phyloP scores from a whole-genome alignment of 371 early-diverging fungal species.

The Capillidium heterosporum region DNA sequence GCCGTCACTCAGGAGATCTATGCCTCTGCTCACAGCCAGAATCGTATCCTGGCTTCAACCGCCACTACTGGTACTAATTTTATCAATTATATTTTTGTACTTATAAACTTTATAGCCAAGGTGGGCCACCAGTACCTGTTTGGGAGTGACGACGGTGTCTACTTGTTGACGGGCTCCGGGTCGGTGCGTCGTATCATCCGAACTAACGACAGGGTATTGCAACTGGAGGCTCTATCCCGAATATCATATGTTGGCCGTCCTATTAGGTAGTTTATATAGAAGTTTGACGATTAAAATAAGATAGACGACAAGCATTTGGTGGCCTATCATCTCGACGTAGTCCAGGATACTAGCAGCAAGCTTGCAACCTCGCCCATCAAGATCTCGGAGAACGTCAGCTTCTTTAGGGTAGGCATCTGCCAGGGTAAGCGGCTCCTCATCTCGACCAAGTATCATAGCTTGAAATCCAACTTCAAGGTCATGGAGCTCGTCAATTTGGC shows the following conservation, averaged over 20 bases:
- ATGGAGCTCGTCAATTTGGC: slow-evolving; percentile 1
- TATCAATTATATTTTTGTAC: neutral
- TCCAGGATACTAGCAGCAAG: slow-evolving; percentile 22
- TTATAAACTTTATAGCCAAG: neutral
- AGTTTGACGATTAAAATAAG: neutral
- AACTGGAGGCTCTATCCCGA: slow-evolving; percentile 65
- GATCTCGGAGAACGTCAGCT: slow-evolving; percentile 55
- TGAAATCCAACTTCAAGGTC: neutral
- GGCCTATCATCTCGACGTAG: slow-evolving; percentile 43
- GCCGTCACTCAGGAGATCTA: neutral
- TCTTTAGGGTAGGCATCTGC: slow-evolving; percentile 64
- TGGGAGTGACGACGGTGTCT: slow-evolving; percentile 1
- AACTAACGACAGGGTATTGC: slow-evolving; percentile 56
- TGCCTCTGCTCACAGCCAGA: neutral
- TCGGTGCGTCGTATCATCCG: slow-evolving; percentile 21
- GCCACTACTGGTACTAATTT: neutral
- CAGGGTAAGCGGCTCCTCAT: slow-evolving; percentile 13
- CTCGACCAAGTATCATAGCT: neutral
- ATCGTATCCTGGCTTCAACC: neutral
- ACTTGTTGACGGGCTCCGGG: neutral
- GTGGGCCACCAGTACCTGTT: neutral
- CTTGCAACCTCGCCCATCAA: slow-evolving; percentile 27
- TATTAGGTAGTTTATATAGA: slow-evolving; percentile 34
- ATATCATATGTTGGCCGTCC: slow-evolving; percentile 46
- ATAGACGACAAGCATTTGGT: neutral